Conservation (phyloP, 2,329 filamentous ascomycete genomes). For the Colletotrichum spaethianum region DNA sequence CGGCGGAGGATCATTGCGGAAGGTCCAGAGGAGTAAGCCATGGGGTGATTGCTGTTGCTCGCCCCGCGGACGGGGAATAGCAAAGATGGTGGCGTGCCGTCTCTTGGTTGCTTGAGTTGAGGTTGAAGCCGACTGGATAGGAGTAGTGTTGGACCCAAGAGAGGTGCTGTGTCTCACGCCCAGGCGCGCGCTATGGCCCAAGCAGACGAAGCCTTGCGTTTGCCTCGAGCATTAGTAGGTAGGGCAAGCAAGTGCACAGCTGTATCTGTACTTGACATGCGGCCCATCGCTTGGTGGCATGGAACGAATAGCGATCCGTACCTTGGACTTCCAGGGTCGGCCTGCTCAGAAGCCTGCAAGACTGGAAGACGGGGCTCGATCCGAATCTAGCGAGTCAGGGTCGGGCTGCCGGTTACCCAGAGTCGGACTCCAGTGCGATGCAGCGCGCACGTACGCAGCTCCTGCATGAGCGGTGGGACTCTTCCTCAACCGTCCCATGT, state of each 20-base stretch:
- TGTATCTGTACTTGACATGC: neutral
- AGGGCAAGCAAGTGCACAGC: neutral
- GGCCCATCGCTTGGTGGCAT: neutral
- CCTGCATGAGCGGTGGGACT: conserved; percentile 13
- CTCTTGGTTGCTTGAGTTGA: conserved; percentile 18
- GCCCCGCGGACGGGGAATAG: conserved; percentile 4
- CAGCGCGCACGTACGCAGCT: conserved; percentile 5
- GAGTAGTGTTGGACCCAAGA: conserved; percentile 7
- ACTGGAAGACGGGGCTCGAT: conserved; percentile 2
- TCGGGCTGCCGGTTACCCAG: conserved; percentile 7
- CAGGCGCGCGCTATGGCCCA: conserved; percentile 4
- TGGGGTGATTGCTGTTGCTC: conserved; percentile 2
- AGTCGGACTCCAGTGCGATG: neutral
- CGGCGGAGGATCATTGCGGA: conserved; percentile 8
- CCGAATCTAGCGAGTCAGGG: conserved; percentile 17
- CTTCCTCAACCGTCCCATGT: conserved; percentile 7
- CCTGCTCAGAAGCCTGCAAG: too few relatives aligned
- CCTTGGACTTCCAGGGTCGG: neutral
- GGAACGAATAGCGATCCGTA: neutral
- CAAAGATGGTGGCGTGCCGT: conserved; percentile 2
- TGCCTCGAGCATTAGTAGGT: neutral
- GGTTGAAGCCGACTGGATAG: conserved; percentile 10
- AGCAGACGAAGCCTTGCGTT: neutral
- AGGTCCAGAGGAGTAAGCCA: neutral
- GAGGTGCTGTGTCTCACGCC: neutral